Base-by-base conservation (phyloP, 768 basidiomycete species). In the Podaxis carcinomalis region DNA sequence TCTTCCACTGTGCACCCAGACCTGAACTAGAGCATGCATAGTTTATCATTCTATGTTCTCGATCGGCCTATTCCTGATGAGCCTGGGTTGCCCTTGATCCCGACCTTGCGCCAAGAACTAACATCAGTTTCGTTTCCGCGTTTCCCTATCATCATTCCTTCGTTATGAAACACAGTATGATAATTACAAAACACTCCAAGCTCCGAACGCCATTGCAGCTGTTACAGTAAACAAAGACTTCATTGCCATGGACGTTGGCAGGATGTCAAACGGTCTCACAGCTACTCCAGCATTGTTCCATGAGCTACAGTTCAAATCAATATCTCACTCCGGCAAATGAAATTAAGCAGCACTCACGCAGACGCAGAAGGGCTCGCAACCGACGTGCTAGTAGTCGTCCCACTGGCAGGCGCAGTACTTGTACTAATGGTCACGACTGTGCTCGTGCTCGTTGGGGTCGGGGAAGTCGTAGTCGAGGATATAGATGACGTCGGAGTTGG, bases 101-200 rank as follows among this genome's bases (percentile, higher is more conserved):
- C 40, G 32, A 11, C 44, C 13, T 47, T 46, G 32, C 16, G 25
- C 19, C 42, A 57, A 47, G 28, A 39, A 32, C 27, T 7, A 51
- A 60, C 59, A 53, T 56, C 54, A 16, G 54, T 56, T 44, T 56
- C 27, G 6, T n/a, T 42, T 42, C 40, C 40, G 13, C 37, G n/a
- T 37, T 27, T 21, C 42, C n/a, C n/a, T 13, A 42, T 40, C 42
- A 40, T 27, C 21, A 27, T 56, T 16, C 39, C 16, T 27, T 39
- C 11, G n/a, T 25, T 49, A 56, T 44, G 40, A 56, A 56, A 56
- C 40, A 42, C 16, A 5, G 23, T 19, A 56, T 28, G 14, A 23
- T 14, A 44, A 56, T n/a, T 56, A 56, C 54, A 56, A n/a, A 23
- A 57, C 56, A 7, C n/a, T 49, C 56, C 56, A 57, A 23, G 44